Conservation (phyloP, 345 rosid species). For the Rhodamnia rubescens region DNA sequence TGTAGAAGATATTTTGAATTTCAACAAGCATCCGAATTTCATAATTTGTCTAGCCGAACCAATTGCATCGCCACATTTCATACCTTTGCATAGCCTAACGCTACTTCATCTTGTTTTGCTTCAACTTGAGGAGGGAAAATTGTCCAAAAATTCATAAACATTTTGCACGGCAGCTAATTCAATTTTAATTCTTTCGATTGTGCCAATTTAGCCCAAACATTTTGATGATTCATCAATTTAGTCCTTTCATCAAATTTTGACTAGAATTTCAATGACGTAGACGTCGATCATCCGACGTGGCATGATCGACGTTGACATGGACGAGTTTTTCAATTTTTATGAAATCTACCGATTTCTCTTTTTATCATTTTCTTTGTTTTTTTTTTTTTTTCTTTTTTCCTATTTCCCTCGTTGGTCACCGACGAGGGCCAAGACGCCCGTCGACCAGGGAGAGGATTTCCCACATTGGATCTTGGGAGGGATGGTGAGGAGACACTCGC, state of each 20-base stretch:
- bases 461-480: too few species aligned
- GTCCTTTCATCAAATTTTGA: fast-evolving
- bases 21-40: neutral
- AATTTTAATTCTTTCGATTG: neutral
- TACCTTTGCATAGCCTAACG: neutral
- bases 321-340: too few species aligned
- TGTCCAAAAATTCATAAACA: neutral
- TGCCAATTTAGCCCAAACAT: too few species aligned
- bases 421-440: too few species aligned
- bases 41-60: neutral
- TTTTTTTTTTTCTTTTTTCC: too few species aligned
- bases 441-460: too few species aligned
- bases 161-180: neutral
- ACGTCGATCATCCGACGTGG: too few species aligned
- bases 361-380: too few species aligned
- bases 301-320: too few species aligned
- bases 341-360: too few species aligned
- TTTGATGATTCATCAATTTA: neutral
- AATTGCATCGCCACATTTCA: neutral
- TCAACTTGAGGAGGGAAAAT: neutral
- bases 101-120: neutral
- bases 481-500: too few species aligned
- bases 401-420: too few species aligned
- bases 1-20: neutral
- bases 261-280: neutral